Percentiles rank a stretch among this genome's conserved stretches.
phyloP scores from a whole-genome alignment of 2,329 filamentous ascomycete genomes.

The Aschersonia sp. region DNA sequence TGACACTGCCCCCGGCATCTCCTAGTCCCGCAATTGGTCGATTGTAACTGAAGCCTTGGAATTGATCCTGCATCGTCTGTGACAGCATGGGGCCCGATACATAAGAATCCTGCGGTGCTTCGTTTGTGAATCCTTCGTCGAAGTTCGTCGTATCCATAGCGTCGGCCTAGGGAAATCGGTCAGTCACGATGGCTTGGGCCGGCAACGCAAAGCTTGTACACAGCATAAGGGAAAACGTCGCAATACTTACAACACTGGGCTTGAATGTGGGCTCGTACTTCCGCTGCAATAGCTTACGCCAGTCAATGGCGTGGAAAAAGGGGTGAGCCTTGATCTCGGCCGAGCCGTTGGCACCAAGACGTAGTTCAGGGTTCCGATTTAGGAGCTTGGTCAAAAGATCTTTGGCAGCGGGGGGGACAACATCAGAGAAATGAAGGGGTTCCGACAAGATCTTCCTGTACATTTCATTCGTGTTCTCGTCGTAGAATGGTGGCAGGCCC shows the following conservation, averaged over 20 bases:
- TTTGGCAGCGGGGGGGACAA: conserved; percentile 85
- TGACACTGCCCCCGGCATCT: conserved; percentile 87
- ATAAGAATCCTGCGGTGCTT: conserved; percentile 80
- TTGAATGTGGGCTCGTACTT: conserved; percentile 99
- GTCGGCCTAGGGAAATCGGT: conserved; percentile 41
- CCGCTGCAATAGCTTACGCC: conserved; percentile 90
- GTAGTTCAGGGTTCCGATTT: conserved; percentile 79
- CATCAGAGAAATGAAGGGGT: conserved; percentile 88
- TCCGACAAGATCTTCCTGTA: conserved; percentile 97
- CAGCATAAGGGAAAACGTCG: too few species aligned
- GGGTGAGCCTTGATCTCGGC: conserved; percentile 97
- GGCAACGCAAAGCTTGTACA: background rate
- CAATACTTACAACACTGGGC: conserved; percentile 71
- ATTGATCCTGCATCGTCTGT: conserved; percentile 93
- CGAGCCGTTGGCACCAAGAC: conserved; percentile 83
- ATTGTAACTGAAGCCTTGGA: conserved; percentile 94
- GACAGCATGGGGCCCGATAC: conserved; percentile 84
- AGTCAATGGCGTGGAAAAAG: conserved; percentile 98
- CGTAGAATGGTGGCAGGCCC: conserved; percentile 91
- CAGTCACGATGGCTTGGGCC: background rate
- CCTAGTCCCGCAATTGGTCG: conserved; percentile 84
- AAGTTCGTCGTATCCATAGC: conserved; percentile 89
- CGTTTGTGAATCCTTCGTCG: conserved; percentile 78
- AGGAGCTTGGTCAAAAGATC: conserved; percentile 82
- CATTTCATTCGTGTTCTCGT: conserved; percentile 99